phyloP scores from a whole-genome alignment of 192 early-diverging fungal genomes.

The Phlyctochytrium planicorne region DNA sequence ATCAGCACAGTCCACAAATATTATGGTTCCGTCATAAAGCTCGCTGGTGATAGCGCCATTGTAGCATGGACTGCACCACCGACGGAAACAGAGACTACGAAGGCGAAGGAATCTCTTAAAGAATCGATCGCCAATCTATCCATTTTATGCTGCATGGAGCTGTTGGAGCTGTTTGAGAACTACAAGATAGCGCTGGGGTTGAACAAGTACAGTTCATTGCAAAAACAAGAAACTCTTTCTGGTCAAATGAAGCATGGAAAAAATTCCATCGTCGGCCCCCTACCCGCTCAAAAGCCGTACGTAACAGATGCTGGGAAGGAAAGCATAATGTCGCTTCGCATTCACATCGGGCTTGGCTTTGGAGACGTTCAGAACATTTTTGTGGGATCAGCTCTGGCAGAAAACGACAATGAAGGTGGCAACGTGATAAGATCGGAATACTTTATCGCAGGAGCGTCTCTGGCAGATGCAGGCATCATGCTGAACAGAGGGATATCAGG shows the following conservation, averaged over 20 bases:
- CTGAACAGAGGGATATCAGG: constrained; percentile 17
- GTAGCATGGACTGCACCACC: constrained; percentile 14
- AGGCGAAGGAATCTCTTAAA: too few species aligned
- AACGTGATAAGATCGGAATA: constrained; percentile 6
- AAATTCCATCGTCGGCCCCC: too few species aligned
- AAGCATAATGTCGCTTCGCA: constrained; percentile 8
- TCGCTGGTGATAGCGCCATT: constrained; percentile 28
- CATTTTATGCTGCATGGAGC: background rate
- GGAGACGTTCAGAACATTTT: constrained; percentile 13
- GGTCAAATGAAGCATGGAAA: too few species aligned
- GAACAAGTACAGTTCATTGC: too few species aligned
- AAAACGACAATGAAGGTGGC: too few species aligned
- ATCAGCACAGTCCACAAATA: constrained; percentile 20
- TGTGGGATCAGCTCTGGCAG: constrained; percentile 20
- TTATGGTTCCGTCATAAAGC: constrained; percentile 25
- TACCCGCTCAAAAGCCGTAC: too few species aligned
- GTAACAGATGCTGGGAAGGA: too few species aligned
- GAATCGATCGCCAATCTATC: background rate
- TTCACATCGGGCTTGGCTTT: constrained; percentile 23
- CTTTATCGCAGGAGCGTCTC: constrained; percentile 17
- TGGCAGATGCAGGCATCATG: constrained; percentile 1
- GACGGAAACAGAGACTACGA: too few species aligned
- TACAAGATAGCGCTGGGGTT: background rate
- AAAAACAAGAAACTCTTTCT: too few species aligned
- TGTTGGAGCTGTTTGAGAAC: background rate